These are phyloP conservation scores for Mucor irregularis DNA, from an alignment of 371 early-diverging fungal genomes.

Conservation along the genomic window DNA sequence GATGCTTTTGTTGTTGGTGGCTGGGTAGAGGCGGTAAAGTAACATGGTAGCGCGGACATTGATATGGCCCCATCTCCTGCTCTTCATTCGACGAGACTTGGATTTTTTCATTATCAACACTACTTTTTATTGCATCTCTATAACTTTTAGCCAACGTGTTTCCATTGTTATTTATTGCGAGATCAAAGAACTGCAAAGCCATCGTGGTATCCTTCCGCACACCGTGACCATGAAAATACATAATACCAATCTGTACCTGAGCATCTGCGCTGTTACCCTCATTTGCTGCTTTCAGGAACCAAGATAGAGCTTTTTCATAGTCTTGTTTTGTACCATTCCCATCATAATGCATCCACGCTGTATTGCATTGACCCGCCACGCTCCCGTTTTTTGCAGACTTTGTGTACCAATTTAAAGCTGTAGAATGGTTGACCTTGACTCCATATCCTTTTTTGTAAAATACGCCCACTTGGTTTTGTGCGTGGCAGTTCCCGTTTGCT, in stretches of 20 bases:
- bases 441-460: slow-evolving; percentile 7
- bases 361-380: slow-evolving; percentile 1
- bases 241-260: slow-evolving; percentile 5
- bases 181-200: neutral
- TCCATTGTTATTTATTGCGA: neutral
- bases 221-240: slow-evolving; percentile 7
- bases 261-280: neutral
- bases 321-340: neutral
- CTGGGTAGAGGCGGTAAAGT: too few species aligned
- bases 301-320: neutral
- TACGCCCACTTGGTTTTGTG: slow-evolving; percentile 7
- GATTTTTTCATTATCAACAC: neutral
- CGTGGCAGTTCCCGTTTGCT: neutral
- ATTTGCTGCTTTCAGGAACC: slow-evolving; percentile 5
- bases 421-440: neutral
- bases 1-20: too few species aligned
- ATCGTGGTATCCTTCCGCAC: neutral
- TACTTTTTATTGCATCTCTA: neutral
- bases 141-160: neutral
- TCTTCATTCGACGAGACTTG: neutral
- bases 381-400: slow-evolving; percentile 6
- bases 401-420: slow-evolving; percentile 8
- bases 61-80: too few species aligned
- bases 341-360: slow-evolving; percentile 6
- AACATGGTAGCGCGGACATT: too few species aligned